These are phyloP conservation scores for Cyberlindnera nakhonratchasimensis DNA, from an alignment of 805 yeast species.

Conservation along the genomic window DNA sequence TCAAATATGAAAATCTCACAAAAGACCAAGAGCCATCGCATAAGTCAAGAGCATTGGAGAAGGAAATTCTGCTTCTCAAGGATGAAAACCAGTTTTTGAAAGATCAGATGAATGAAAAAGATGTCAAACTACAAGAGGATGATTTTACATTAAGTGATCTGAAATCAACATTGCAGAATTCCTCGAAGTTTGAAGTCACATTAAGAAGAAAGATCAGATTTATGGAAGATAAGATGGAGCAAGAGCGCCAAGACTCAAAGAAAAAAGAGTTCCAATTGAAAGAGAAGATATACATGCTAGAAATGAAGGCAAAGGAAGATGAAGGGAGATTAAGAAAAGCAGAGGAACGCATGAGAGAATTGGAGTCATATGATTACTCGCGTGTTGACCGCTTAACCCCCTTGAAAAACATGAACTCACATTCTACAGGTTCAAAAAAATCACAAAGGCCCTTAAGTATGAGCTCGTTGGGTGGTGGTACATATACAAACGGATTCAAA, in stretches of 20 bases:
- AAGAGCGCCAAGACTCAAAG: constrained; percentile 24
- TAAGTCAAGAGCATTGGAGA: constrained; percentile 10
- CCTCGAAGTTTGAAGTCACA: constrained; percentile 18
- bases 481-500: not conserved
- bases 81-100: constrained; percentile 15
- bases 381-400: not conserved
- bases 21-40: not conserved
- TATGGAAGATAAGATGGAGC: constrained; percentile 29
- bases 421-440: constrained; percentile 1
- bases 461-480: constrained; percentile 1
- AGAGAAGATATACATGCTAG: constrained; percentile 25
- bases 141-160: constrained; percentile 15
- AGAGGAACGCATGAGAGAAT: constrained; percentile 28
- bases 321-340: constrained; percentile 21
- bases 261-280: constrained; percentile 29
- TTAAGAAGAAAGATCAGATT: constrained; percentile 20
- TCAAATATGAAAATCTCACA: constrained; percentile 3
- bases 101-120: constrained; percentile 20
- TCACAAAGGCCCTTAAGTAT: constrained; percentile 10
- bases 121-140: constrained; percentile 11
- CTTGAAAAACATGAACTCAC: not conserved
- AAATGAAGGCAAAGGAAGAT: constrained; percentile 26
- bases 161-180: constrained; percentile 13
- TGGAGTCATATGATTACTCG: constrained; percentile 21
- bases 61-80: constrained; percentile 15